These are phyloP conservation scores for Saraca asoca DNA, from an alignment of 331 rosid species.

Conservation along the genomic window DNA sequence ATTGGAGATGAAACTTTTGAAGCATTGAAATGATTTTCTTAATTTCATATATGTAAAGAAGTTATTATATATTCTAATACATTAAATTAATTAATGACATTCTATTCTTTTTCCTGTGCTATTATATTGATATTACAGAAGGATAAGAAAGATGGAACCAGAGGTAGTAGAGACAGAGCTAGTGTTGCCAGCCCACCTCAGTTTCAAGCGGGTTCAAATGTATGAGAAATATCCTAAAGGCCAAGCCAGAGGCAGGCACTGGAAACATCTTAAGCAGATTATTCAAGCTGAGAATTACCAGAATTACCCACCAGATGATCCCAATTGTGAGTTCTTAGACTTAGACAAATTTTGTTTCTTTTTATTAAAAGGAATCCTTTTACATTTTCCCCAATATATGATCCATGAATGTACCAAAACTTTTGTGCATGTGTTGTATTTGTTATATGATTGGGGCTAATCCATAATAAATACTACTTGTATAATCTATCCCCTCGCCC, in stretches of 20 bases:
- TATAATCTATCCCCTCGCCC: not conserved
- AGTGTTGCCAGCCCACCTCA: slow-evolving; percentile 74
- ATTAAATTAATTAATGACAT: not conserved
- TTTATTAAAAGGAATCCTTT: not conserved
- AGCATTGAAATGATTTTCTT: no score
- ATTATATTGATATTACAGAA: slow-evolving; percentile 11
- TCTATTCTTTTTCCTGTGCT: not conserved
- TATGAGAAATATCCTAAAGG: slow-evolving; percentile 94
- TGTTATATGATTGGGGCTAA: not conserved
- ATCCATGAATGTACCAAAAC: not conserved
- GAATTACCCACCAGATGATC: slow-evolving; percentile 74
- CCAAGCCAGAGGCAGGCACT: slow-evolving; percentile 90
- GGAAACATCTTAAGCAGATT: slow-evolving; percentile 98
- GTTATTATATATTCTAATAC: not conserved
- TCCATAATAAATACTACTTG: not conserved
- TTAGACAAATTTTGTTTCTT: not conserved
- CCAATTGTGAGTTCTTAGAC: slow-evolving; percentile 60
- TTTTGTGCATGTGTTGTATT: slow-evolving; percentile 1
- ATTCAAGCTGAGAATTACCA: slow-evolving; percentile 87
- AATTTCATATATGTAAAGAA: not conserved
- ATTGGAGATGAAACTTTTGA: no score
- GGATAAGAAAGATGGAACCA: slow-evolving; percentile 58
- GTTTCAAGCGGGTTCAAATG: slow-evolving; percentile 85
- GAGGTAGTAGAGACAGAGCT: slow-evolving; percentile 85
- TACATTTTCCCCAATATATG: not conserved